phyloP scores from a whole-genome alignment of 208 protist genomes.

The Trypanosoma rangeli region DNA sequence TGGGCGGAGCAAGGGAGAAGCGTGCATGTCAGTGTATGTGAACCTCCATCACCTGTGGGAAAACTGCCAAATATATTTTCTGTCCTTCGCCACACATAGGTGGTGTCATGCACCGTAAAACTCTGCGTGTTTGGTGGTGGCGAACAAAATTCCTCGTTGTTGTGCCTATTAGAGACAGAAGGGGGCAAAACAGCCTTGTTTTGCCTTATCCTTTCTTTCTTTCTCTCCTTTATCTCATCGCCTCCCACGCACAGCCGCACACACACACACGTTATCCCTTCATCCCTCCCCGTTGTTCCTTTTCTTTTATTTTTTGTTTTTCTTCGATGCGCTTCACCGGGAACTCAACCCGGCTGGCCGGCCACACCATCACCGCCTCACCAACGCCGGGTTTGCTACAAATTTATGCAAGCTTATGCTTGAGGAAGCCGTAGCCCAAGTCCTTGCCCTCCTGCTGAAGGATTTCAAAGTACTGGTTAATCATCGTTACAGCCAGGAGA shows the following conservation, averaged over 20 bases:
- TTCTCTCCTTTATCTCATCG: not conserved
- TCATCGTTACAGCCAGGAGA: constrained; percentile 99
- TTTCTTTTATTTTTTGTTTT: constrained; percentile 21
- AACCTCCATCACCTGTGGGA: too few relatives aligned
- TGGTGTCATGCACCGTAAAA: too few relatives aligned
- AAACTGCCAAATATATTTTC: too few relatives aligned
- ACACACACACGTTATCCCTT: too few relatives aligned
- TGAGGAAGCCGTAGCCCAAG: constrained; percentile 77
- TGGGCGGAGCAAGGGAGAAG: too few relatives aligned
- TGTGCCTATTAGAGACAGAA: too few relatives aligned
- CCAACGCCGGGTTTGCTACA: not conserved
- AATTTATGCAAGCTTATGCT: constrained; percentile 66
- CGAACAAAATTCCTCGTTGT: too few relatives aligned
- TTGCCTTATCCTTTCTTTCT: not conserved
- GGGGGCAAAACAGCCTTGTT: too few relatives aligned
- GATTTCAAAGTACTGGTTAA: constrained; percentile 99
- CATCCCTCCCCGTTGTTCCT: too few relatives aligned
- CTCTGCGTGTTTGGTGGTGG: too few relatives aligned
- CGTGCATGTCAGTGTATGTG: too few relatives aligned
- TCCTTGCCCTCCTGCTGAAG: constrained; percentile 97
- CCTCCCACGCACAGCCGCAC: not conserved
- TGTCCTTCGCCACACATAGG: too few relatives aligned
- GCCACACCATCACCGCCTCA: not conserved
- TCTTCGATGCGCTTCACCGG: not conserved
- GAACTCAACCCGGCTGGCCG: not conserved